A percentile compares a stretch with the other conserved stretches of the same genome.
phyloP scores from a whole-genome alignment of 108 stramenopile genomes.

The Epipyxis sp. region DNA sequence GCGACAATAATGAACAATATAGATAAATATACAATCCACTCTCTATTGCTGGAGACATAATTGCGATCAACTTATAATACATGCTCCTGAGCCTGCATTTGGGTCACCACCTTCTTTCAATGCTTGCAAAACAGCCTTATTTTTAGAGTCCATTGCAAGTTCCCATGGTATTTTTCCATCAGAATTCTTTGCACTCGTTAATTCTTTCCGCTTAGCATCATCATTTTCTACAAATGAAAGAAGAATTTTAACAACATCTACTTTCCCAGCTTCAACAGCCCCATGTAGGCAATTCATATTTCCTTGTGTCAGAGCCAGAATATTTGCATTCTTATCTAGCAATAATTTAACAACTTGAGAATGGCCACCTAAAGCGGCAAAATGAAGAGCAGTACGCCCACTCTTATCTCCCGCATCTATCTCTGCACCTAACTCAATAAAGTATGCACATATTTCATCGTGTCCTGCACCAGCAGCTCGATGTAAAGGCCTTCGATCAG shows the following conservation, averaged over 20 bases:
- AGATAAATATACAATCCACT: too few species aligned
- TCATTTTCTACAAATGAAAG: constrained; percentile 34
- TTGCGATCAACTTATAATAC: constrained; percentile 34
- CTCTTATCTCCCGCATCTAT: constrained; percentile 44
- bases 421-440: constrained; percentile 40
- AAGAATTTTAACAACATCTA: constrained; percentile 43
- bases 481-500: constrained; percentile 48
- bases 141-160: constrained; percentile 38
- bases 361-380: constrained; percentile 49
- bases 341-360: constrained; percentile 41
- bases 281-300: constrained; percentile 49
- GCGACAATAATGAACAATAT: too few species aligned
- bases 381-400: constrained; percentile 52
- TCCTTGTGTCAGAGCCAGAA: constrained; percentile 35
- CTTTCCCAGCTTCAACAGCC: constrained; percentile 35
- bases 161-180: constrained; percentile 28
- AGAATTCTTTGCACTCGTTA: constrained; percentile 27
- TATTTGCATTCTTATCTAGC: constrained; percentile 32
- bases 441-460: constrained; percentile 36
- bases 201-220: constrained; percentile 39
- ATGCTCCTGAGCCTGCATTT: constrained; percentile 41
- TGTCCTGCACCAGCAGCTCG: constrained; percentile 52
- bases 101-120: constrained; percentile 45
- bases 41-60: background rate
- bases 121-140: constrained; percentile 38